Evolutionary conservation across 345 rosid species (phyloP).

Genomic region (Lumnitzera racemosa): DNA sequence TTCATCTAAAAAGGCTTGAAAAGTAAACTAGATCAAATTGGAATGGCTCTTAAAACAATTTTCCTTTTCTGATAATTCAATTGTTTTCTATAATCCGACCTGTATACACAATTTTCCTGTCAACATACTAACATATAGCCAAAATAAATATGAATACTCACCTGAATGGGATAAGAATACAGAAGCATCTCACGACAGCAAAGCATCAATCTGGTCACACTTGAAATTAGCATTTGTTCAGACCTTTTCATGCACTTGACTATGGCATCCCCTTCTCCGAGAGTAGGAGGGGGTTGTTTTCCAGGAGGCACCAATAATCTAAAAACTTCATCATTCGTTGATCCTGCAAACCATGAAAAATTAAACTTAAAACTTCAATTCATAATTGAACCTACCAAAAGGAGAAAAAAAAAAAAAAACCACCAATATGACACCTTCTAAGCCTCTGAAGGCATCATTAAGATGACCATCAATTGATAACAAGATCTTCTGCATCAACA

Average conservation of each 20-base stretch:
- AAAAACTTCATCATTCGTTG: conserved; percentile 47
- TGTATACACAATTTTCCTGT: background rate
- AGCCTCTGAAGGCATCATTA: conserved; percentile 58
- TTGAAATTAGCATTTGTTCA: conserved; percentile 30
- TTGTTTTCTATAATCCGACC: too few relatives aligned
- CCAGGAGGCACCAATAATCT: conserved; percentile 66
- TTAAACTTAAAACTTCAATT: background rate
- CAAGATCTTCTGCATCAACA: conserved; percentile 65
- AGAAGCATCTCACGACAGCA: conserved; percentile 65
- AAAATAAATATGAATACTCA: conserved; percentile 11
- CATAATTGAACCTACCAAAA: conserved; percentile 1
- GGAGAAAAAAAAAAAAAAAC: background rate
- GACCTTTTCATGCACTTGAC: conserved; percentile 40
- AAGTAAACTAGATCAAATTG: too few relatives aligned
- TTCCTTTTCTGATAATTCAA: too few relatives aligned
- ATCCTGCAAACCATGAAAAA: conserved; percentile 35
- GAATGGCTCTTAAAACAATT: too few relatives aligned
- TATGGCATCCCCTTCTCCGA: conserved; percentile 33
- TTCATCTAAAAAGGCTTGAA: too few relatives aligned
- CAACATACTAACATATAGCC: too few relatives aligned
- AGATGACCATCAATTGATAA: conserved; percentile 48
- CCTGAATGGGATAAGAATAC: conserved; percentile 65
- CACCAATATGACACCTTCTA: conserved; percentile 65
- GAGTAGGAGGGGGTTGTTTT: conserved; percentile 52
- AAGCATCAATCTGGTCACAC: conserved; percentile 45